Evolutionary conservation across 1,139 yeast species (phyloP).

Genomic region (Candida albicans): DNA sequence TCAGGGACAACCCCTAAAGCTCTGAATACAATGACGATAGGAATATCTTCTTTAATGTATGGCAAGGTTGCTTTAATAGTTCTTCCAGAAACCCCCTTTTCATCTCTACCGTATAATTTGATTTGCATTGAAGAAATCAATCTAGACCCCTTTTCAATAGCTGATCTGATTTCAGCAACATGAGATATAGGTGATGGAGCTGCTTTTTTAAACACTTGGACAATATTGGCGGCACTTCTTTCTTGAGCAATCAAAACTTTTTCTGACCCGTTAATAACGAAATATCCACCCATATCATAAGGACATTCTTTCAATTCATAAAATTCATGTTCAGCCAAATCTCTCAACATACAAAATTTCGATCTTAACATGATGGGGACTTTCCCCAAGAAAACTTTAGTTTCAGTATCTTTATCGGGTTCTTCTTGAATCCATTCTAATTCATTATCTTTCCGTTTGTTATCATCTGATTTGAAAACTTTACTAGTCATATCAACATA

Average conservation of each 20-base stretch:
- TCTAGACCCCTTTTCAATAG: slow-evolving; percentile 95
- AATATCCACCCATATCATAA: slow-evolving; percentile 99
- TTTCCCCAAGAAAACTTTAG: slow-evolving; percentile 88
- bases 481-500: slow-evolving; percentile 95
- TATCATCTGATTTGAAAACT: slow-evolving; percentile 82
- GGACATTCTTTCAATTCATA: slow-evolving; percentile 98
- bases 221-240: slow-evolving; percentile 96
- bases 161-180: slow-evolving; percentile 94
- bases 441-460: slow-evolving; percentile 54
- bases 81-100: slow-evolving; percentile 68
- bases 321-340: slow-evolving; percentile 89
- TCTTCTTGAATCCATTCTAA: slow-evolving; percentile 67
- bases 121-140: slow-evolving; percentile 93
- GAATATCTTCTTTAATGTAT: slow-evolving; percentile 93
- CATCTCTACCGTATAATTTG: slow-evolving; percentile 84
- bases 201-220: slow-evolving; percentile 96
- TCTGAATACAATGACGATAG: slow-evolving; percentile 93
- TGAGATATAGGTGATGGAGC: slow-evolving; percentile 97
- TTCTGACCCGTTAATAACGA: slow-evolving; percentile 96
- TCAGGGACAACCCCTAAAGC: slow-evolving; percentile 98
- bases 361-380: slow-evolving; percentile 98
- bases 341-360: slow-evolving; percentile 91
- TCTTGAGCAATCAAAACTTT: slow-evolving; percentile 98
- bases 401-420: slow-evolving; percentile 55
- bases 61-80: slow-evolving; percentile 96